Evolutionary conservation across 257 asterid genomes (phyloP).

Genomic region (Lycium ferocissimum): DNA sequence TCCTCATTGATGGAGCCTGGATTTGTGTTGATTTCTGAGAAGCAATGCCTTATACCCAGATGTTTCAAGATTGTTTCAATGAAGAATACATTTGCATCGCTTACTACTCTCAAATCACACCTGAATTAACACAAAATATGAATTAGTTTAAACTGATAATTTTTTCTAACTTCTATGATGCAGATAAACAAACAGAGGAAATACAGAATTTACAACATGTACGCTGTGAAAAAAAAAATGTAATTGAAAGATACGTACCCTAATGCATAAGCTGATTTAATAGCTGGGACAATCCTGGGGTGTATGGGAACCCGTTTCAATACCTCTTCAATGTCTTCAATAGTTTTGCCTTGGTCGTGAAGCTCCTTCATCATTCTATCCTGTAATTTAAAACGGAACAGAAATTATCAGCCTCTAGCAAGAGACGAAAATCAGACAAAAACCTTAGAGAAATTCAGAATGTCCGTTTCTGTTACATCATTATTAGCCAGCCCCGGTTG

Average conservation of each 20-base stretch:
- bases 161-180: neutral
- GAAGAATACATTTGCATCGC: slow-evolving; percentile 38
- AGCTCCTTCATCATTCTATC: slow-evolving; percentile 54
- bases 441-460: too few relatives aligned
- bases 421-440: too few relatives aligned
- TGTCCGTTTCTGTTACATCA: neutral
- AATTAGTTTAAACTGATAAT: neutral
- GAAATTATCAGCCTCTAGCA: neutral
- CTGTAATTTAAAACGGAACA: slow-evolving; percentile 2
- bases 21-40: slow-evolving; percentile 32
- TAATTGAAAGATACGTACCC: slow-evolving; percentile 36
- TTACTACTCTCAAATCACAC: slow-evolving; percentile 40
- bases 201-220: neutral
- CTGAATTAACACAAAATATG: slow-evolving; percentile 23
- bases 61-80: slow-evolving; percentile 40
- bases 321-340: slow-evolving; percentile 47
- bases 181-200: neutral
- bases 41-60: slow-evolving; percentile 28
- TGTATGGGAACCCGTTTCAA: slow-evolving; percentile 50
- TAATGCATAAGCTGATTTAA: slow-evolving; percentile 49
- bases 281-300: slow-evolving; percentile 50
- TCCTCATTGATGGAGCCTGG: slow-evolving; percentile 34
- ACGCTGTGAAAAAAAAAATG: neutral
- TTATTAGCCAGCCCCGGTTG: neutral
- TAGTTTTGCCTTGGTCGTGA: slow-evolving; percentile 47